Evolutionary conservation across 306 rosid genomes (phyloP), one percentile per base, ranked within the genome.

Genomic region (Vigna reflexopilosa): DNA sequence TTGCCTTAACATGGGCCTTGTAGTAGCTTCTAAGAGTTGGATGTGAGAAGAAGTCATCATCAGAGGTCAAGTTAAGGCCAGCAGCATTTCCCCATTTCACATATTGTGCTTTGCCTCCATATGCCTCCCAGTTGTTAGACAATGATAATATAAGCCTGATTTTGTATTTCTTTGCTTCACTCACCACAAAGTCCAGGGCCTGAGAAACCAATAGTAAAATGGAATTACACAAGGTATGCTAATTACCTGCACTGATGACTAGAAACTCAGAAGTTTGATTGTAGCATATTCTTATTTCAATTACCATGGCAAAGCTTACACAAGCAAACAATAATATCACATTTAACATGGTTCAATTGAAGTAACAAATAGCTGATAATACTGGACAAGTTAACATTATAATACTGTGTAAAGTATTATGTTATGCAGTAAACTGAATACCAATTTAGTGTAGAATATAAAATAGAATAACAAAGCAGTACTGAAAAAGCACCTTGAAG

Each of bases 61-160:
- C 98, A 2, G 88, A 83, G 9, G 96, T 88, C 72, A 95, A 70
- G 80, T 91, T 90, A 48, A 95, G 90, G 77, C 98, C 99, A 67
- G 89, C 94, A 26, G 83, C 92, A 74, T 88, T 89, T 32, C 98
- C 99, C 98, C 99, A 95, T 76, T 91, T 93, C 63, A 93, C 93
- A 73, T 95, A 95, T 38, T 95, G 99, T 77, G 96, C 55, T 83
- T 95, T 95, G 54, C 99, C 99, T 9, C 99, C 99, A 77, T 85
- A 95, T 57, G 99, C 97, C 66, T 93, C 99, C 99, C 99, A 95
- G 83, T 95, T 95, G 86, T 95, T 93, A 15, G 75, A 30, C 76
- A 95, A 70, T 72, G 99, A 91, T 59, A 95, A 83, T 75, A 95
- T 88, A 54, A 95, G 85, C 83, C 97, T 92, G 52, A 95, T 95